These are phyloP conservation scores for Cytospora chrysosperma DNA, from an alignment of 2,329 filamentous ascomycete genomes.

Conservation along the genomic window DNA sequence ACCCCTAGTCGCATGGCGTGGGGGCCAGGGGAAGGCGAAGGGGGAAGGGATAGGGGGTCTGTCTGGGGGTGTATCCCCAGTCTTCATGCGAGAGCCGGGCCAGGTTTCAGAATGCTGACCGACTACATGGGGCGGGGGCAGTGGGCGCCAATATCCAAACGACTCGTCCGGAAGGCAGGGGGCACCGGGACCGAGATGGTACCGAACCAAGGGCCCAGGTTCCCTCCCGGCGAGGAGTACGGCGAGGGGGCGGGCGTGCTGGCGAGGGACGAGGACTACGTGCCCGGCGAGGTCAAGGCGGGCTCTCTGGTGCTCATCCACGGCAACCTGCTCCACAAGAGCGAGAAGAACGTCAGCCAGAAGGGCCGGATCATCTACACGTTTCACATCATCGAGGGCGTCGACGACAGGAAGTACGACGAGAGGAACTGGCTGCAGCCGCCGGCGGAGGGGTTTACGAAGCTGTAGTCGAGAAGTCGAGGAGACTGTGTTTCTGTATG, in stretches of 20 bases:
- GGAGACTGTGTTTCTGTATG: too few relatives aligned
- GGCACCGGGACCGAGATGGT: conserved; percentile 66
- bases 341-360: conserved; percentile 82
- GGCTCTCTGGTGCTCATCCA: conserved; percentile 91
- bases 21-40: too few relatives aligned
- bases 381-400: conserved; percentile 90
- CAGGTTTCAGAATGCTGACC: too few relatives aligned
- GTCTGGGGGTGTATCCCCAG: too few relatives aligned
- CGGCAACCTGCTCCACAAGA: conserved; percentile 94
- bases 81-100: not conserved
- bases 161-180: conserved; percentile 68
- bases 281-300: conserved; percentile 83
- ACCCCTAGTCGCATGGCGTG: too few relatives aligned
- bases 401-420: conserved; percentile 69
- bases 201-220: conserved; percentile 63
- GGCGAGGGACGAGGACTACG: conserved; percentile 59
- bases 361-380: conserved; percentile 95
- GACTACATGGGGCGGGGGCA: too few relatives aligned
- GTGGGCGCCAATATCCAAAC: conserved; percentile 65
- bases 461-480: too few relatives aligned
- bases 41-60: too few relatives aligned
- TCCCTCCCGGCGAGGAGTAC: conserved; percentile 56
- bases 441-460: conserved; percentile 75
- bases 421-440: conserved; percentile 91
- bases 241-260: conserved; percentile 43